Evolutionary conservation across 2,329 filamentous ascomycete genomes (phyloP), one percentile per base, ranked within the genome.

Genomic region (Cercospora zeae-maydis): DNA sequence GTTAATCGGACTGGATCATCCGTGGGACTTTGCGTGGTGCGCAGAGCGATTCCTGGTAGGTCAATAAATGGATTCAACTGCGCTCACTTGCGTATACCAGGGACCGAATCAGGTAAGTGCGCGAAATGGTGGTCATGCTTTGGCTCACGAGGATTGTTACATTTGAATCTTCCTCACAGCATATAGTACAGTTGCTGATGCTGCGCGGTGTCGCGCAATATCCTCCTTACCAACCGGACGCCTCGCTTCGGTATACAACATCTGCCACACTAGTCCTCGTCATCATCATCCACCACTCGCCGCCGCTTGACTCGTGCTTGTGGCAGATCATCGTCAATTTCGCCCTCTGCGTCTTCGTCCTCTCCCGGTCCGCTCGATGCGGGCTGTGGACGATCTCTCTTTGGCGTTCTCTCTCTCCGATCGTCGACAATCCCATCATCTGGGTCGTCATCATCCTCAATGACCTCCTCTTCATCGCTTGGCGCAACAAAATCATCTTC

Each of bases 401-500:
- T 80, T 4, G 78, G 78, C 62, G 77, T 75, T 57, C 68, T 66
- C 42, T 71, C 65, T 51, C 69, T 54, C 53, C 66, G 63, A 49
- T 72, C 70, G 59, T 77, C 75, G 16, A 77, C 71, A 54, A 81
- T 80, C 1, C 78, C 79, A 64, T 81, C 80, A 63, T 79, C 78
- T 37, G 80, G 78, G 31, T 75, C 73, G 24, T 76, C 75, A 0
- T 89, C 87, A 19, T 87, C 87, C 0, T 83, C 86, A 2, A 81
- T 85, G 33, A 83, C 85, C 45, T 77, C 75, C 60, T 92, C 90
- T 63, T 91, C 89, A 67, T 92, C 90, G 70, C 88, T 92, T 3
- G 82, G 82, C 3, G 88, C 90, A 61, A 93, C 84, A 73, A 93
- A 93, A 62, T 88, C 90, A 71, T 93, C 90, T 34, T 89, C 89